These are phyloP conservation scores for Scenedesmus sp. DNA, from an alignment of 163 green algal genomes.

Conservation along the genomic window DNA sequence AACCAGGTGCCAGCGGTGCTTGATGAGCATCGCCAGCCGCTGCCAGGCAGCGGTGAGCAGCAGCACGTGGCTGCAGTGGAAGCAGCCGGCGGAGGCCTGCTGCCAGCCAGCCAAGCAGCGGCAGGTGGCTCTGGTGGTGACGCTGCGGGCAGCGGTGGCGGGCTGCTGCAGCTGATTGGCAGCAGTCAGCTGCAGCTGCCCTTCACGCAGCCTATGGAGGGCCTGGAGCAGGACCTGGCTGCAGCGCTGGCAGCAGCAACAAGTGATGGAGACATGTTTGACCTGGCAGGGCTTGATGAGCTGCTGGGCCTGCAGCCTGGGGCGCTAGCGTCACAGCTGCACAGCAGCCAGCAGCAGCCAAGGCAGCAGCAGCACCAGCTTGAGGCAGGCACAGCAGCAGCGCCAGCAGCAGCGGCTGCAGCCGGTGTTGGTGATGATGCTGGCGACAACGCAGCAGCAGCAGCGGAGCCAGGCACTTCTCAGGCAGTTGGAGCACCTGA, in stretches of 20 bases:
- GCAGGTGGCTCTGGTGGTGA: background rate
- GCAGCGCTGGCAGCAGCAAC: constrained; percentile 25
- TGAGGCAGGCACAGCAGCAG: background rate
- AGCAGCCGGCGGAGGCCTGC: background rate
- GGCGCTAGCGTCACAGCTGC: background rate
- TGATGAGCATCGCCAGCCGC: background rate
- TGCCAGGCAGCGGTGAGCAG: background rate
- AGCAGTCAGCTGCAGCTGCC: constrained; percentile 30
- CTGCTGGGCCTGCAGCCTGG: constrained; percentile 3
- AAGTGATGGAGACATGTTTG: background rate
- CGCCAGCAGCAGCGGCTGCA: background rate
- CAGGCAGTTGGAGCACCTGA: background rate
- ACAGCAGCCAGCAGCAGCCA: background rate
- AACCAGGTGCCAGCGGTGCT: background rate
- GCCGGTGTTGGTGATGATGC: background rate
- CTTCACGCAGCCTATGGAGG: constrained; percentile 21
- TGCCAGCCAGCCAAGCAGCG: background rate
- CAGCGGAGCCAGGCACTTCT: background rate
- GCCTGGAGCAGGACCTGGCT: background rate
- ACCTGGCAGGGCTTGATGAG: constrained; percentile 24
- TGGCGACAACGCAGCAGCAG: background rate
- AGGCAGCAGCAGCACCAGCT: background rate
- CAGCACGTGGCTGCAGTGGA: background rate
- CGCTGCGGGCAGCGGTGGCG: background rate
- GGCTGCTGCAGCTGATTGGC: background rate